phyloP scores from a whole-genome alignment of 2,329 filamentous ascomycete species.

The Penicillium sp. region DNA sequence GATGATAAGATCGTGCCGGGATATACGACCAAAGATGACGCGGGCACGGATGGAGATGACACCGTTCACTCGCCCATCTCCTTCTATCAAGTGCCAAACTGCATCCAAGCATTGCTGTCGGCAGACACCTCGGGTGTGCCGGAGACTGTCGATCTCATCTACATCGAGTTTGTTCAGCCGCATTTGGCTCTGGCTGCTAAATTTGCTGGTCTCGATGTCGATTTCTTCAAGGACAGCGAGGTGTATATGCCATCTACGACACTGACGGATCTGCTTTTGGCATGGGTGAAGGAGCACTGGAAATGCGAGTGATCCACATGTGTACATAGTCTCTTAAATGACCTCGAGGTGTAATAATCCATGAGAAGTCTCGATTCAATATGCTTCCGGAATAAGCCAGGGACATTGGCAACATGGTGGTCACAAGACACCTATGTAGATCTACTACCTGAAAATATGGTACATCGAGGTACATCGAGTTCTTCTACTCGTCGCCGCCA shows the following conservation, averaged over 20 bases:
- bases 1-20: constrained; percentile 57
- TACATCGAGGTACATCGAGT: constrained; percentile 18
- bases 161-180: constrained; percentile 83
- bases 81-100: constrained; percentile 78
- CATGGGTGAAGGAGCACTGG: constrained; percentile 59
- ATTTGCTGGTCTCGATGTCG: constrained; percentile 51
- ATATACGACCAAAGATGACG: constrained; percentile 86
- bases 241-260: constrained; percentile 51
- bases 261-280: constrained; percentile 55
- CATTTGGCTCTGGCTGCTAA: constrained; percentile 74
- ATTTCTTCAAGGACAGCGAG: constrained; percentile 47
- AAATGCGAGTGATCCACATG: constrained; percentile 24
- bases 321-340: background rate
- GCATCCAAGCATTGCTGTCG: constrained; percentile 64
- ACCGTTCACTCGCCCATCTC: constrained; percentile 71
- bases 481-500: constrained; percentile 32
- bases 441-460: constrained; percentile 5
- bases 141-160: constrained; percentile 77
- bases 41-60: constrained; percentile 80
- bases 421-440: background rate
- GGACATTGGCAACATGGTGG: background rate
- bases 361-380: background rate
- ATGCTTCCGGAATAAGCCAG: background rate
- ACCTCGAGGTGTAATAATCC: background rate
- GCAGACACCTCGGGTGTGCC: constrained; percentile 48